These are phyloP conservation scores for Penicillium oxalicum DNA, from an alignment of 2,329 filamentous ascomycete genomes.

Conservation along the genomic window DNA sequence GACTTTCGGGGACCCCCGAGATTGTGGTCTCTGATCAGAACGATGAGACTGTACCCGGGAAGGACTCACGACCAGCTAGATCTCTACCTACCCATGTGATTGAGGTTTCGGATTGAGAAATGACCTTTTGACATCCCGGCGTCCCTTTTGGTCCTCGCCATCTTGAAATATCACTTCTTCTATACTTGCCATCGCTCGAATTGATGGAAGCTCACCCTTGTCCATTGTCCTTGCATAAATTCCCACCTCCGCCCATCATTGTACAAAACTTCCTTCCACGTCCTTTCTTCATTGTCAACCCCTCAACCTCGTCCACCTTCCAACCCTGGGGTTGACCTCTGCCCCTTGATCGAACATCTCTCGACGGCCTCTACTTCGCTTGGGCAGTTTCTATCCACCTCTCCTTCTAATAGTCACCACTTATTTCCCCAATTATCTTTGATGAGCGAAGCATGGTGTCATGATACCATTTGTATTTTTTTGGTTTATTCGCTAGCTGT, in stretches of 20 bases:
- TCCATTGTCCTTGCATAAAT: no score
- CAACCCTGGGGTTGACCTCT: no score
- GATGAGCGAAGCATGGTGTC: conserved; percentile 21
- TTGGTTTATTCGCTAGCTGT: not conserved
- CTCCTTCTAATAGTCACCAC: no score
- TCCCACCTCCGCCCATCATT: no score
- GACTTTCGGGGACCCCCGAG: conserved; percentile 25
- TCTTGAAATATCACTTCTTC: conserved; percentile 21
- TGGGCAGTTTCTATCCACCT: no score
- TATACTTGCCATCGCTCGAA: conserved; percentile 5
- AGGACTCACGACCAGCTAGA: conserved; percentile 16
- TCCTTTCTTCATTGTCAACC: no score
- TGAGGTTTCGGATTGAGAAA: conserved; percentile 23
- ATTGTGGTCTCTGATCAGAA: conserved; percentile 35
- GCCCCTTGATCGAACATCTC: no score
- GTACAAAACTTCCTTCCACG: no score
- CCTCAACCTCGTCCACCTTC: no score
- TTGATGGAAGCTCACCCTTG: conserved; percentile 19
- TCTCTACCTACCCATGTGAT: conserved; percentile 20
- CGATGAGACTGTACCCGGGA: conserved; percentile 15
- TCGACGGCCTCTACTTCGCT: no score
- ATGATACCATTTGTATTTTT: conserved; percentile 12
- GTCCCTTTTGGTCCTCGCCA: conserved; percentile 5
- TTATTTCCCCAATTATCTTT: conserved; percentile 3
- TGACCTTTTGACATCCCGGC: no score